Evolutionary conservation across 1,284 basidiomycete genomes (phyloP), one percentile per base, ranked within the genome.

Genomic region (Ustilago xerochloae): DNA sequence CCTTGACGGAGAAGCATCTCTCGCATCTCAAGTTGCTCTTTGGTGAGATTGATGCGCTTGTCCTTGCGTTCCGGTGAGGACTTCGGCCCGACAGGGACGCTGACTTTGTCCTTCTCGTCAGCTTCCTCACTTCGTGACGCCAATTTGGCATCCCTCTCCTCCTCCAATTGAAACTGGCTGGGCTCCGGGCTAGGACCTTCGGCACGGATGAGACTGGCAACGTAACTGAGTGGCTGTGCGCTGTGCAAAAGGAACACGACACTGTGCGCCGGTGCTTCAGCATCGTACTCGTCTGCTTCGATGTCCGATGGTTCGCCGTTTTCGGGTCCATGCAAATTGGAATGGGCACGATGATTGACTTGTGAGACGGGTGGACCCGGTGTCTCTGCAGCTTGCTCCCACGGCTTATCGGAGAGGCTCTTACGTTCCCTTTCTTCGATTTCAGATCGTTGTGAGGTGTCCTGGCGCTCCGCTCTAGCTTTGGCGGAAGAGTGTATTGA

Each of bases 231-330:
- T 39, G 78, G 78, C 60, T 80, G 78, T 6, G 64, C 78, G 20
- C 69, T 64, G 39, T 80, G 79, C 9, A 80, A 58, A 2, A 80
- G 64, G 35, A 80, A 80, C 29, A 80, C 75, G 33, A 80, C 79
- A 38, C 66, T 71, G 43, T 79, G 75, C 0, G 78, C 78, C 0
- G 78, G 78, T 24, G 75, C 78, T 33, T 73, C 63, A 13, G 75
- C 76, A 59, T 79, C 78, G 24, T 78, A 79, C 46, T 79, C 78
- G 33, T 66, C 60, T 7, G 70, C 63, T 35, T 70, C 63, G 33
- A 68, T 50, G 20, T 79, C 76, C 2, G 73, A 54, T 1, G 71
- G 73, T 36, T 79, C 75, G 39, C 73, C 73, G 18, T 72, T 63
- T 20, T 72, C 78, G 6, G 71, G 60, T 2, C 72, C 67, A 30